A percentile compares a stretch with the other conserved stretches of the same genome.
Evolutionary conservation across 495 filamentous ascomycete genomes (phyloP).

Genomic region (Podospora sp.): DNA sequence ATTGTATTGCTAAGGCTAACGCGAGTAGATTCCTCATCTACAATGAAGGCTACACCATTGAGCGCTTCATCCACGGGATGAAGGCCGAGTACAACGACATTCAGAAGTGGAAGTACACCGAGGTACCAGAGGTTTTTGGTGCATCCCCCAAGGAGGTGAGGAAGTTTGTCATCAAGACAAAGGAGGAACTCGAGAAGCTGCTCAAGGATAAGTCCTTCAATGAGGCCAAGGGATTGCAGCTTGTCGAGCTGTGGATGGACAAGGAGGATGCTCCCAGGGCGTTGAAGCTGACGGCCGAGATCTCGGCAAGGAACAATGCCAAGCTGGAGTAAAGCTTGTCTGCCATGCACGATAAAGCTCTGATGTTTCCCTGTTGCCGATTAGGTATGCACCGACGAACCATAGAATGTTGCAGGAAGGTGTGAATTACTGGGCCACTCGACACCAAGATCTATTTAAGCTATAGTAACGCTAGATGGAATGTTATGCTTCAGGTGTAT

Average conservation of each 20-base stretch:
- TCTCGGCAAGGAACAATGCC: constrained; percentile 62
- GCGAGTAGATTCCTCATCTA: constrained; percentile 67
- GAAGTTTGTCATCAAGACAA: constrained; percentile 71
- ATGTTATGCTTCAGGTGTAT: no score
- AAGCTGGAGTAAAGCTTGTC: constrained; percentile 28
- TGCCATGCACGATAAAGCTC: no score
- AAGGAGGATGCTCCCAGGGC: constrained; percentile 76
- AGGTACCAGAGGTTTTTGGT: constrained; percentile 70
- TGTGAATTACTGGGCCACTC: no score
- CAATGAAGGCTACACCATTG: constrained; percentile 77
- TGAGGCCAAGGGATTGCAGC: constrained; percentile 51
- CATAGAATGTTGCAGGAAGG: no score
- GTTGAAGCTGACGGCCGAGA: constrained; percentile 70
- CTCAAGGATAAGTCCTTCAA: constrained; percentile 70
- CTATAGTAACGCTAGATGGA: no score
- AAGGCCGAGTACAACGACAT: constrained; percentile 81
- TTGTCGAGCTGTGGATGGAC: constrained; percentile 88
- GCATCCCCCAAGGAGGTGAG: constrained; percentile 56
- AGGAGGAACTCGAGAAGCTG: constrained; percentile 67
- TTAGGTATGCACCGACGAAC: no score
- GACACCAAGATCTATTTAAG: no score
- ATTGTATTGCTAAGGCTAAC: not conserved
- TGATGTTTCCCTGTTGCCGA: no score
- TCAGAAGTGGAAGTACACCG: constrained; percentile 68
- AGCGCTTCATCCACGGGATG: constrained; percentile 77